phyloP scores from a whole-genome alignment of 306 rosid species.

The Boehmeria nivea region DNA sequence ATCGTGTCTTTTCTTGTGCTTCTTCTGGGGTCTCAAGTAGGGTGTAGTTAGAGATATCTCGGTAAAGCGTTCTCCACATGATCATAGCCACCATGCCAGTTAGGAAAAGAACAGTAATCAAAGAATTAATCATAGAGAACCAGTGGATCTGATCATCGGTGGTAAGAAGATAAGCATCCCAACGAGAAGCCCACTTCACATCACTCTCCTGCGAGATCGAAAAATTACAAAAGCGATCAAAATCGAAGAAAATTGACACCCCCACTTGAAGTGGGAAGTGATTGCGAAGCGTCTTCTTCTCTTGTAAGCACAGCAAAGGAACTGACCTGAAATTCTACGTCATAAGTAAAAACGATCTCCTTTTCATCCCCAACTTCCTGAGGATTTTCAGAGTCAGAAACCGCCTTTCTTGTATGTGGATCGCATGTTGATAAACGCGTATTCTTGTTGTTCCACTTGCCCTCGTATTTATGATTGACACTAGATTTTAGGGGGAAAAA shows the following conservation, averaged over 20 bases:
- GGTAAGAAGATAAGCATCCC: conserved; percentile 95
- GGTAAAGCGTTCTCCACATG: conserved; percentile 92
- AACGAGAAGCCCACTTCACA: conserved; percentile 95
- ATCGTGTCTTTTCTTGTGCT: conserved; percentile 89
- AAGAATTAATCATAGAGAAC: conserved; percentile 85
- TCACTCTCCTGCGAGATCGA: conserved; percentile 61
- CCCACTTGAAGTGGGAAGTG: too few relatives aligned
- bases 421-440: conserved; percentile 70
- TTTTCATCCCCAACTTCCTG: conserved; percentile 81
- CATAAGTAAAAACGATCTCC: conserved; percentile 79
- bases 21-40: conserved; percentile 87
- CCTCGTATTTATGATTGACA: conserved; percentile 73
- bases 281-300: background rate
- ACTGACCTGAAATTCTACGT: conserved; percentile 85
- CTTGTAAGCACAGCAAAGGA: background rate
- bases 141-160: conserved; percentile 96
- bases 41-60: conserved; percentile 89
- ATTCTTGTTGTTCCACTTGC: conserved; percentile 43
- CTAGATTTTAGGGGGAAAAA: too few relatives aligned
- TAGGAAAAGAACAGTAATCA: conserved; percentile 85
- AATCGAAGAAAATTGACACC: background rate
- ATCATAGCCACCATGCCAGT: conserved; percentile 97
- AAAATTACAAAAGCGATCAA: conserved; percentile 9
- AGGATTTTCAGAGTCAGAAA: conserved; percentile 67
- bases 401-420: conserved; percentile 62